Evolutionary conservation across 2,329 filamentous ascomycete genomes (phyloP), one percentile per base, ranked within the genome.

Genomic region (Colletotrichum sp.): DNA sequence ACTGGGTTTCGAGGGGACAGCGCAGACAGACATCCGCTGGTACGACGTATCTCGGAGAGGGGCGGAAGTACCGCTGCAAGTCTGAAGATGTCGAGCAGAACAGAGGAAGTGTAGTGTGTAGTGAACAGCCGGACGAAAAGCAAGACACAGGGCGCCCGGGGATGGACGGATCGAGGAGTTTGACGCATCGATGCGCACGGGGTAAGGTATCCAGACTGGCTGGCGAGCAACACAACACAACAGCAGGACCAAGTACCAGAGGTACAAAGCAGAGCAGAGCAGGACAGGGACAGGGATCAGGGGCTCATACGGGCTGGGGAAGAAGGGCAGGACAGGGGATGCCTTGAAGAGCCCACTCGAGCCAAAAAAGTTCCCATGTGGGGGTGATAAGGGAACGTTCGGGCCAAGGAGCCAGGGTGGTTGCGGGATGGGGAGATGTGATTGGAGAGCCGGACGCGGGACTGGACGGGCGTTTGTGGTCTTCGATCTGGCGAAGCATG

Each of bases 331-430:
- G 15, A 28, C 18, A n/a, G 24, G 24, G 57, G 15, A 61, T 32
- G 24, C 15, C 24, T 28, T 61, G 57, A 61, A 30, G 68, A 68
- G 48, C 32, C 74, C 74, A 74, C 65, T 55, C 66, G 30, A 66
- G 70, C 65, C 74, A 69, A 74, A 74, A 74, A 76, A 74, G 71
- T 76, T 76, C 71, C 70, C 66, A 74, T 24, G 71, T 71, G 71
- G 71, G 74, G 71, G 71, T 71, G 74, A 74, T 74, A 74, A 76
- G 74, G 66, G 65, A 61, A 57, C 28, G 48, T 43, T 34, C 48
- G 26, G 32, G 32, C 60, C 66, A 73, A 64, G 59, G 15, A 15
- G n/a, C 30, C 21, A 15, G 32, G 30, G 57, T 26, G 21, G 15
- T 30, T 13, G 30, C 36, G 36, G 36, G 36, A 43, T 9, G 36